These are phyloP conservation scores for Plasmodium adleri DNA, from an alignment of 169 alveolate species.

Conservation along the genomic window DNA sequence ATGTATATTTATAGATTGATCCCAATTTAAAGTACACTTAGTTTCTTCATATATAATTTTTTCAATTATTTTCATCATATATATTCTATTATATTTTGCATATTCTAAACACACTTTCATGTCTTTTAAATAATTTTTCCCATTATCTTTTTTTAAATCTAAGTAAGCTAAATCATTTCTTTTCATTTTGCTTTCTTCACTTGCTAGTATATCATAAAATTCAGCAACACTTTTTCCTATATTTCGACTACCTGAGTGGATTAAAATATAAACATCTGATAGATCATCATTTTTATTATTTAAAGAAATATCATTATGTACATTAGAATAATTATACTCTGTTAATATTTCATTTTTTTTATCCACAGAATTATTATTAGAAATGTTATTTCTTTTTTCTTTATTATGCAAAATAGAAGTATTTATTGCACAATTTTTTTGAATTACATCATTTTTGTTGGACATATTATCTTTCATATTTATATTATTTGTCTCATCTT, in stretches of 20 bases:
- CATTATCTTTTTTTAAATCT: conserved; percentile 68
- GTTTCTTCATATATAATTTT: conserved; percentile 63
- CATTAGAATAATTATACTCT: neutral
- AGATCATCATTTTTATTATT: neutral
- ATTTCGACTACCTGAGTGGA: conserved; percentile 85
- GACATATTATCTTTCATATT: neutral
- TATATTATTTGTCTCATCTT: too few species aligned
- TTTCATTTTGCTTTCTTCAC: conserved; percentile 73
- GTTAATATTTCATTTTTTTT: neutral
- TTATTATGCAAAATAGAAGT: neutral
- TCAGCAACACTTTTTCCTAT: conserved; percentile 86
- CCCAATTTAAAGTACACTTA: conserved; percentile 66
- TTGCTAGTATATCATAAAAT: conserved; percentile 79
- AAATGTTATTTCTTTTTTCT: neutral
- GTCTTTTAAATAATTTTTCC: conserved; percentile 81
- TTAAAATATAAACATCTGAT: conserved; percentile 82
- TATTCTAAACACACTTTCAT: conserved; percentile 83
- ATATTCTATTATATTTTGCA: conserved; percentile 77
- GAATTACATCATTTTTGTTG: neutral
- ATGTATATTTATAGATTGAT: conserved; percentile 79
- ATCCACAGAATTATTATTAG: neutral
- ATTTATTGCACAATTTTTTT: neutral
- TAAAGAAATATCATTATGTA: neutral
- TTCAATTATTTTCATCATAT: conserved; percentile 79
- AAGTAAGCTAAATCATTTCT: conserved; percentile 75